These are phyloP conservation scores for Geosmithia morbida DNA, from an alignment of 2,329 filamentous ascomycete genomes.

Conservation along the genomic window DNA sequence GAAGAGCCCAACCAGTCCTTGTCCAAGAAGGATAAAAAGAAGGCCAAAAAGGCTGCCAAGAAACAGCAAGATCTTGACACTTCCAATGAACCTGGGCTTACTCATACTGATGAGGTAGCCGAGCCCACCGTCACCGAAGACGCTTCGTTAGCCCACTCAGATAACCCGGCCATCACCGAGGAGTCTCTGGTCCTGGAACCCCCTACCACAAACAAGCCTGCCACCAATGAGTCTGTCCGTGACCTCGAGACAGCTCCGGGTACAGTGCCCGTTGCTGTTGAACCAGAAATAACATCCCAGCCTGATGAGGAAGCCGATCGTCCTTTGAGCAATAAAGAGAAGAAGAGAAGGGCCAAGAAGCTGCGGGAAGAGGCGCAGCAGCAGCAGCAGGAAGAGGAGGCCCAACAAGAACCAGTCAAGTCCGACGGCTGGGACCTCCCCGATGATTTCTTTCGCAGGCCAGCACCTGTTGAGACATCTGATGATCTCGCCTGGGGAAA, in stretches of 20 bases:
- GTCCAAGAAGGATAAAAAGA: neutral
- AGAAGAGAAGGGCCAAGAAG: slow-evolving; percentile 6
- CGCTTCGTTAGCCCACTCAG: neutral
- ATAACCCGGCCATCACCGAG: neutral
- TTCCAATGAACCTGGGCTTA: neutral
- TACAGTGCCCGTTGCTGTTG: neutral
- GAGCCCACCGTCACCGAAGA: neutral
- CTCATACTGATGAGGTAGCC: neutral
- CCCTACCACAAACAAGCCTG: neutral
- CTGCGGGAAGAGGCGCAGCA: neutral
- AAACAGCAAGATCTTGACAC: neutral
- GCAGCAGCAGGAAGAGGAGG: neutral
- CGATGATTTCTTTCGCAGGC: slow-evolving; percentile 1
- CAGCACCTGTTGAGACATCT: neutral
- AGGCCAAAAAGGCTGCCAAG: neutral
- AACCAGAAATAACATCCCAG: neutral
- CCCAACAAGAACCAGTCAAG: neutral
- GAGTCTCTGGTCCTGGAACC: neutral
- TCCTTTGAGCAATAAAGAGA: slow-evolving; percentile 8
- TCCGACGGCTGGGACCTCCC: slow-evolving; percentile 1
- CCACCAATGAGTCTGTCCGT: neutral
- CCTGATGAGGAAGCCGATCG: slow-evolving; percentile 5
- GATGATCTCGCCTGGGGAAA: slow-evolving; percentile 2
- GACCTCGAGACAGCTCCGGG: neutral
- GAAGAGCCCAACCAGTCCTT: neutral